Evolutionary conservation across 257 asterid genomes (phyloP).

Genomic region (Nyctanthes arbortristis): DNA sequence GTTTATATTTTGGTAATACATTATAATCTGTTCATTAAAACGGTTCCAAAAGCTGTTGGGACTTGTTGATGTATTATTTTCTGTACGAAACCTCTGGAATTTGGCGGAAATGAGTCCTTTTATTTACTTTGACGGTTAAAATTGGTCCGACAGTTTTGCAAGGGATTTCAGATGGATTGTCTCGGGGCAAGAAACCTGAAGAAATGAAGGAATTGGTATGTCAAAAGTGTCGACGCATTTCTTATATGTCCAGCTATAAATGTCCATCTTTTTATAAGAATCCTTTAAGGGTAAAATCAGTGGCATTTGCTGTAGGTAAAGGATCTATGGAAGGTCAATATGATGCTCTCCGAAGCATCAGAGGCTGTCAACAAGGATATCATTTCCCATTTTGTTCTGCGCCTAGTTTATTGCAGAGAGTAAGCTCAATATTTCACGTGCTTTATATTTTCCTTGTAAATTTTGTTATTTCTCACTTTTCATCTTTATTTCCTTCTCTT

Average conservation of each 20-base stretch:
- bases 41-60: background rate
- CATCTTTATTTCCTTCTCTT: slow-evolving; percentile 10
- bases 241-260: background rate
- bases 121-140: background rate
- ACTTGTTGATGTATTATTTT: slow-evolving; percentile 14
- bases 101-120: slow-evolving; percentile 1
- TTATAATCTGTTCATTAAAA: background rate
- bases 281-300: background rate
- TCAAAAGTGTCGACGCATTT: background rate
- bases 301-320: slow-evolving; percentile 39
- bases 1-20: background rate
- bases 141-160: slow-evolving; percentile 61
- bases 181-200: slow-evolving; percentile 78
- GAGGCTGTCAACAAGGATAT: slow-evolving; percentile 72
- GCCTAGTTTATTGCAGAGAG: slow-evolving; percentile 97
- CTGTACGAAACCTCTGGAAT: slow-evolving; percentile 1
- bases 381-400: slow-evolving; percentile 90
- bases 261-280: background rate
- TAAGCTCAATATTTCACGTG: slow-evolving; percentile 29
- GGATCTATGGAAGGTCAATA: slow-evolving; percentile 63
- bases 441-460: slow-evolving; percentile 6
- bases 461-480: slow-evolving; percentile 7
- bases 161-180: slow-evolving; percentile 85
- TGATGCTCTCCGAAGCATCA: slow-evolving; percentile 65
- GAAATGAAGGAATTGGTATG: slow-evolving; percentile 76